Conservation (phyloP, 768 basidiomycete genomes). For the Leccinum ochraceum region DNA sequence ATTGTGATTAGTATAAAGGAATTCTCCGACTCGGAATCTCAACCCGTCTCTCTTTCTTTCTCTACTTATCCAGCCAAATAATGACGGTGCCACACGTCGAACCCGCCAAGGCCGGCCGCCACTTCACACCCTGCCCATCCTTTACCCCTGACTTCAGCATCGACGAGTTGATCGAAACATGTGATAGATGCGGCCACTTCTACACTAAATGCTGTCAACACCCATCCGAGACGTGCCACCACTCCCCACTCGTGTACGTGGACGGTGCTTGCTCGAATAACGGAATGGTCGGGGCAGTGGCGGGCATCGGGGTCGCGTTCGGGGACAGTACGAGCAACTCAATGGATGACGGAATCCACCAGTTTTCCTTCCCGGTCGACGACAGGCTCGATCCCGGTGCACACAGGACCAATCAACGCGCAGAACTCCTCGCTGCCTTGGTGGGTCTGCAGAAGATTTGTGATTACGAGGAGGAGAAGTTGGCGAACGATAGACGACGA, state of each 20-base stretch:
- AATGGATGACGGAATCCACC: neutral
- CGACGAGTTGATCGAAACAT: neutral
- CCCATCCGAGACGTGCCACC: neutral
- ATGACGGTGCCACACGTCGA: neutral
- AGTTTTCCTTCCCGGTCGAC: slow-evolving; percentile 1
- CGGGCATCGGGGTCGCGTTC: slow-evolving; percentile 1
- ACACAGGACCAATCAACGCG: neutral
- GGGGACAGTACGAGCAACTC: neutral
- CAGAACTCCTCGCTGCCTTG: slow-evolving; percentile 1
- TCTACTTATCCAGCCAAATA: neutral
- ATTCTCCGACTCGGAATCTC: no score
- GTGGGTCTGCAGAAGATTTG: slow-evolving; percentile 29
- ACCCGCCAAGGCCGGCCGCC: neutral
- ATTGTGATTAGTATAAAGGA: no score
- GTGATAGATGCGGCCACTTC: neutral
- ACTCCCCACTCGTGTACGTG: neutral
- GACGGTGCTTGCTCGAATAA: slow-evolving; percentile 3
- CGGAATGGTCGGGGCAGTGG: neutral
- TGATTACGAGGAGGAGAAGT: slow-evolving; percentile 18
- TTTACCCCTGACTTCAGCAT: neutral
- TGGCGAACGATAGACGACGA: neutral
- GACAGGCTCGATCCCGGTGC: neutral
- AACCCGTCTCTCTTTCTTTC: neutral
- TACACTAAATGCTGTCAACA: neutral
- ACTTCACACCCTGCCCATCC: neutral